phyloP scores from a whole-genome alignment of 1,284 basidiomycete species.

The Cryptococcus maquisensis region DNA sequence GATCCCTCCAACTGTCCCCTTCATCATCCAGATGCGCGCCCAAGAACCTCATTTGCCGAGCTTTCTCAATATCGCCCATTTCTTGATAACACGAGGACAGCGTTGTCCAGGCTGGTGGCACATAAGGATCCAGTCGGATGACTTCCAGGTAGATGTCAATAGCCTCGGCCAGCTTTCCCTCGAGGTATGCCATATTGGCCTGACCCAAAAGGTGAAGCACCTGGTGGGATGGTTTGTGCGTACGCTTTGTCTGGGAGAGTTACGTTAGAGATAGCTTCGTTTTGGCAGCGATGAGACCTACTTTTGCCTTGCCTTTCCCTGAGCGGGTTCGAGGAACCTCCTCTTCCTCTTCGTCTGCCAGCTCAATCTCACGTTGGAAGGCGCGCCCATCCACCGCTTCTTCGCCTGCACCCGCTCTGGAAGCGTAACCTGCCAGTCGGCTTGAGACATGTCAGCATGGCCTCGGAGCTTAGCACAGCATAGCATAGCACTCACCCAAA shows the following conservation, averaged over 20 bases:
- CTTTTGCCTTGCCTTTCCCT: slow-evolving; percentile 1
- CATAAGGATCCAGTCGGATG: slow-evolving; percentile 85
- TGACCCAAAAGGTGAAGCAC: slow-evolving; percentile 75
- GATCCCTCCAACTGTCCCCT: slow-evolving; percentile 77
- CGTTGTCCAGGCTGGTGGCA: slow-evolving; percentile 77
- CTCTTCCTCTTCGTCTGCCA: slow-evolving; percentile 28
- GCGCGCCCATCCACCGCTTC: slow-evolving; percentile 9
- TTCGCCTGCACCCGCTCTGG: slow-evolving; percentile 9
- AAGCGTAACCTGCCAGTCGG: slow-evolving; percentile 34
- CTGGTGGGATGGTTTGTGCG: slow-evolving; percentile 70
- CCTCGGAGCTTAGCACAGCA: not conserved
- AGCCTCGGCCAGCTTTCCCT: slow-evolving; percentile 63
- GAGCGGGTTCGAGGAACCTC: slow-evolving; percentile 14
- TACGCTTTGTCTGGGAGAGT: slow-evolving; percentile 43
- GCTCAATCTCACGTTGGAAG: slow-evolving; percentile 26
- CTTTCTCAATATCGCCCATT: slow-evolving; percentile 62
- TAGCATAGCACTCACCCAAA: not conserved
- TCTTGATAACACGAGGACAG: slow-evolving; percentile 75
- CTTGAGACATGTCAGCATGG: slow-evolving; percentile 5
- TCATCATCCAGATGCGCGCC: slow-evolving; percentile 82
- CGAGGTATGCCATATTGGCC: slow-evolving; percentile 76
- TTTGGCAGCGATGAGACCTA: not conserved
- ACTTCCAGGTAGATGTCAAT: slow-evolving; percentile 83
- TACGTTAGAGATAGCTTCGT: not conserved
- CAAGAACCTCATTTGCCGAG: slow-evolving; percentile 80